Evolutionary conservation across 176 grass and related monocot genomes (phyloP).

Genomic region (Paspalum notatum): DNA sequence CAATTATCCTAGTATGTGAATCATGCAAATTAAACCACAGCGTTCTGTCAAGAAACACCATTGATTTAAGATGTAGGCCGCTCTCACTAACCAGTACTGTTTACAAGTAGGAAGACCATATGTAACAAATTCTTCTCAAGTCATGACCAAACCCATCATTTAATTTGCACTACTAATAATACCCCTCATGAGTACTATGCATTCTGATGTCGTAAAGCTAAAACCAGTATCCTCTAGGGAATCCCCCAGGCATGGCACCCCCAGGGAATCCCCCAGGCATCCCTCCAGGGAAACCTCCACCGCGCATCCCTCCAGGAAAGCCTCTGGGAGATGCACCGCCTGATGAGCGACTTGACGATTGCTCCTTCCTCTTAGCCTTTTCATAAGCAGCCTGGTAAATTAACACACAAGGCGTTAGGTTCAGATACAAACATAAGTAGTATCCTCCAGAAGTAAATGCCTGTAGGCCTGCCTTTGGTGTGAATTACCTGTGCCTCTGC

Average conservation of each 20-base stretch:
- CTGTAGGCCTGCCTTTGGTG: background rate
- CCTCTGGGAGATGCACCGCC: conserved; percentile 43
- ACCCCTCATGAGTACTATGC: background rate
- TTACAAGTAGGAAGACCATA: background rate
- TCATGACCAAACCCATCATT: background rate
- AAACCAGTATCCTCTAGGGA: conserved; percentile 29
- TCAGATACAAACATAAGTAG: conserved; percentile 11
- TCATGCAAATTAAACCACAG: background rate
- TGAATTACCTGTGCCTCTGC: conserved; percentile 79
- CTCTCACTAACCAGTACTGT: background rate
- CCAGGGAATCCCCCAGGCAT: conserved; percentile 63
- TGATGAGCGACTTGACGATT: conserved; percentile 69
- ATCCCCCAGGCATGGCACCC: conserved; percentile 33
- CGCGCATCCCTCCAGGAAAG: conserved; percentile 52
- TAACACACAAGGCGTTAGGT: conserved; percentile 22
- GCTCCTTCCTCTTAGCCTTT: conserved; percentile 83
- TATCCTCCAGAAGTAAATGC: conserved; percentile 2
- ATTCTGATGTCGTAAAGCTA: background rate
- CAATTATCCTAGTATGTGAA: background rate
- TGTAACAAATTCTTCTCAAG: background rate
- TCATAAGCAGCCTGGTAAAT: conserved; percentile 85
- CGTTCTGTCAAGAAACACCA: background rate
- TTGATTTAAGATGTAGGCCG: background rate
- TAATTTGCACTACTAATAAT: background rate
- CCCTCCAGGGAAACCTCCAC: conserved; percentile 62